Evolutionary conservation across 2,329 filamentous ascomycete genomes (phyloP), one percentile per base, ranked within the genome.

Genomic region (Raffaelea ambrosiae): DNA sequence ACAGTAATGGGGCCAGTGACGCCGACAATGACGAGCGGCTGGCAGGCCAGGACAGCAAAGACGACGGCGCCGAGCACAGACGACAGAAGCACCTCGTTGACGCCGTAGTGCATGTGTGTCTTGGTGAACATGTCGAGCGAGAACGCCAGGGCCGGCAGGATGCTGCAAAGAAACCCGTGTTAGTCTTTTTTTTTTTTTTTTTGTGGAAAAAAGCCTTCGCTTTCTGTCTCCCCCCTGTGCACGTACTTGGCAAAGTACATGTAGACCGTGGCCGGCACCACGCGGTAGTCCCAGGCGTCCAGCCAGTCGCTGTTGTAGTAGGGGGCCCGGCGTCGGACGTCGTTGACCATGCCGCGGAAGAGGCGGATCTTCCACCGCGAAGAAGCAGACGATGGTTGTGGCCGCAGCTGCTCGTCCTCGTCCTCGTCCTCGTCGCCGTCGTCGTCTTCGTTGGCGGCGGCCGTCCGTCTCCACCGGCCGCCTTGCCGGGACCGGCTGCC

Each of bases 231-330:
- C 14, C 16, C 13, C 35, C 5, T 38, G 5, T 9, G 35, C 31
- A 47, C 72, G 53, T 74, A 91, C 87, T 94, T 94, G 53, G 88
- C 88, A 74, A 94, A 95, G 69, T 93, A 95, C 86, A 94, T 95
- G 66, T 94, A 94, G 26, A 94, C 71, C 10, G 88, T 94, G 16
- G 87, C 87, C 1, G 88, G 88, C 36, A 95, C 76, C 39, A 95
- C 86, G 47, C 88, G 79, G 68, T 95, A 95, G 61, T 94, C 86
- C 86, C 86, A 93, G 2, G 88, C 88, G 69, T 95, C 88, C 18
- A 63, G 71, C 86, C 86, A 94, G 64, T 95, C 88, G 64, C 84
- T 90, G 66, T 69, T 71, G 61, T 93, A 95, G 61, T 76, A 94
- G 1, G 88, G 88, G 8, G 76, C 75, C 53, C 88, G 71, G 49